Conservation (phyloP, 148 eudicot species). For the Rhododendron henanense region DNA sequence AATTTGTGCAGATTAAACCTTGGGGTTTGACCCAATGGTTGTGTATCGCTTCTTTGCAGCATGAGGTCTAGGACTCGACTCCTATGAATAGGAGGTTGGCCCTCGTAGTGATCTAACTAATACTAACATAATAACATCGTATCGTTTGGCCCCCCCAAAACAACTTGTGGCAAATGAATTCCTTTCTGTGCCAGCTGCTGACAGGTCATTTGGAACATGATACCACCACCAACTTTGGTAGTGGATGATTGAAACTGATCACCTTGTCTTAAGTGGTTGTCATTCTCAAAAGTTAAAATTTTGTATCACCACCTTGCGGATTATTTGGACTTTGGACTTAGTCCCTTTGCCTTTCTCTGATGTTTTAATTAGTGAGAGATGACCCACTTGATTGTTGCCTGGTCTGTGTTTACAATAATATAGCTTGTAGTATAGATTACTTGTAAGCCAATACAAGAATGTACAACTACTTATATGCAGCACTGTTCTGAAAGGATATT, state of each 20-base stretch:
- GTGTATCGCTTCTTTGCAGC: too few species aligned
- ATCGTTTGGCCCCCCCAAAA: not conserved
- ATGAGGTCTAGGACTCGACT: too few species aligned
- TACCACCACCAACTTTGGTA: not conserved
- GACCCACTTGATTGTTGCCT: not conserved
- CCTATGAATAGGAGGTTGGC: too few species aligned
- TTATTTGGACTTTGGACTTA: not conserved
- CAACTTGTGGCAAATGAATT: not conserved
- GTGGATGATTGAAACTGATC: not conserved
- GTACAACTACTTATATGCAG: not conserved
- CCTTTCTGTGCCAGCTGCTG: not conserved
- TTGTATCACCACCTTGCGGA: not conserved
- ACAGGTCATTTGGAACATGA: not conserved
- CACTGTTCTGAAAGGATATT: not conserved
- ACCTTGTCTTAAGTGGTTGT: constrained; percentile 10
- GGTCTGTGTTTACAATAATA: not conserved
- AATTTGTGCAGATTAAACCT: not conserved
- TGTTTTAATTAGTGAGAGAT: not conserved
- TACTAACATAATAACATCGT: too few species aligned
- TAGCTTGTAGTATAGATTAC: not conserved
- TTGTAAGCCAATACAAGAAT: not conserved
- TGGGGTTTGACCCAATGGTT: too few species aligned
- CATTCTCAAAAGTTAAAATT: not conserved
- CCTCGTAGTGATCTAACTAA: too few species aligned
- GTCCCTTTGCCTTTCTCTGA: not conserved